These are phyloP conservation scores for Hyparrhenia diplandra DNA, from an alignment of 176 grass and related monocot species.

Conservation along the genomic window DNA sequence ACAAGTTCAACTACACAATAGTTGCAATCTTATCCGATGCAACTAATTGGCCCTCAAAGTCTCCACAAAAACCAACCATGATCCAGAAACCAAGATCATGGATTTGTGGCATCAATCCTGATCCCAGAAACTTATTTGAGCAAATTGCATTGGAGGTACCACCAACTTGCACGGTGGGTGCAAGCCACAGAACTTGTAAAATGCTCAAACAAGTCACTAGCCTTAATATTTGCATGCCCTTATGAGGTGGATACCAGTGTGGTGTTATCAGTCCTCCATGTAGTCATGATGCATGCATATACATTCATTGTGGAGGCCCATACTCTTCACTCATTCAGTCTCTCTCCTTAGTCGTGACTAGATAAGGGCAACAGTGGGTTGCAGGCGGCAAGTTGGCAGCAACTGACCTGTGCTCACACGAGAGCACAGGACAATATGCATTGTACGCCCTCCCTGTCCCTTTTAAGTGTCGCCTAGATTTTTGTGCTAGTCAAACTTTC, in stretches of 20 bases:
- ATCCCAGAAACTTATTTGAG: not conserved
- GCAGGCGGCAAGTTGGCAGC: not conserved
- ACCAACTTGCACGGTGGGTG: not conserved
- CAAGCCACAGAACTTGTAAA: not conserved
- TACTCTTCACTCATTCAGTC: not conserved
- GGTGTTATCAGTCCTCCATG: not conserved
- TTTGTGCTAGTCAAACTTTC: not conserved
- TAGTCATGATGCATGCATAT: not conserved
- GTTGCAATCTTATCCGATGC: not conserved
- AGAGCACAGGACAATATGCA: not conserved
- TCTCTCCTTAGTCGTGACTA: not conserved
- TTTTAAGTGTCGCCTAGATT: not conserved
- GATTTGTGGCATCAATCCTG: not conserved
- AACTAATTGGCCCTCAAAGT: not conserved
- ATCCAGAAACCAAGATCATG: not conserved
- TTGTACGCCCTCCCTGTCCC: not conserved
- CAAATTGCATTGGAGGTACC: not conserved
- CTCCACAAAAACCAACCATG: not conserved
- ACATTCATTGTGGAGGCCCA: not conserved
- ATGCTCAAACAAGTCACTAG: no score
- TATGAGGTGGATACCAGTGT: not conserved
- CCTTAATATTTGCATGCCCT: not conserved
- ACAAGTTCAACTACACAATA: not conserved
- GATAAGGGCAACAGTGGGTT: not conserved
- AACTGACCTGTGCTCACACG: not conserved